Conservation (phyloP, 441 rosid species). For the Capsella rubella region DNA sequence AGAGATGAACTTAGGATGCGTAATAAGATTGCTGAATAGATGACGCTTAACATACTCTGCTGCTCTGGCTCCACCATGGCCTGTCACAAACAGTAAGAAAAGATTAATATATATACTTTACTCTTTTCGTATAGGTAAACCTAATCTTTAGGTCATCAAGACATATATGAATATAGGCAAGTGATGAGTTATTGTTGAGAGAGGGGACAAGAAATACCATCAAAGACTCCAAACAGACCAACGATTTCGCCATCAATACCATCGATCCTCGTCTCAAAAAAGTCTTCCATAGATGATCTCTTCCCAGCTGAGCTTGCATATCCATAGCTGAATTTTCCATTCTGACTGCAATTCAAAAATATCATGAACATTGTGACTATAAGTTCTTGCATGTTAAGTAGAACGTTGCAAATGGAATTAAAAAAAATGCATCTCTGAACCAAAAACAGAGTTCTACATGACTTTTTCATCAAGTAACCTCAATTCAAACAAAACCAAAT, state of each 20-base stretch:
- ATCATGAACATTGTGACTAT: not conserved
- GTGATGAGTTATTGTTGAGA: not conserved
- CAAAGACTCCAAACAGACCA: conserved; percentile 96
- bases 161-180: too few relatives aligned
- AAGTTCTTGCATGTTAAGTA: not conserved
- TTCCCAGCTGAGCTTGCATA: conserved; percentile 98
- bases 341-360: conserved; percentile 58
- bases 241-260: conserved; percentile 89
- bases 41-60: conserved; percentile 94
- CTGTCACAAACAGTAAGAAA: conserved; percentile 47
- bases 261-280: conserved; percentile 88
- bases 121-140: not conserved
- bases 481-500: not conserved
- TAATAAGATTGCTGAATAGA: conserved; percentile 91
- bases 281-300: conserved; percentile 97
- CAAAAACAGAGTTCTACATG: not conserved
- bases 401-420: not conserved
- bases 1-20: conserved; percentile 89
- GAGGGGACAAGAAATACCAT: conserved; percentile 55
- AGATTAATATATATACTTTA: not conserved
- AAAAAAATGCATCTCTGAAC: too few relatives aligned
- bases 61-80: conserved; percentile 97
- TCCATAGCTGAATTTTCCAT: conserved; percentile 92
- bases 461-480: conserved; percentile 13
- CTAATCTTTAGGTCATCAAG: not conserved